phyloP scores from a whole-genome alignment of 2,329 filamentous ascomycete species.

The Thielaviopsis musarum region DNA sequence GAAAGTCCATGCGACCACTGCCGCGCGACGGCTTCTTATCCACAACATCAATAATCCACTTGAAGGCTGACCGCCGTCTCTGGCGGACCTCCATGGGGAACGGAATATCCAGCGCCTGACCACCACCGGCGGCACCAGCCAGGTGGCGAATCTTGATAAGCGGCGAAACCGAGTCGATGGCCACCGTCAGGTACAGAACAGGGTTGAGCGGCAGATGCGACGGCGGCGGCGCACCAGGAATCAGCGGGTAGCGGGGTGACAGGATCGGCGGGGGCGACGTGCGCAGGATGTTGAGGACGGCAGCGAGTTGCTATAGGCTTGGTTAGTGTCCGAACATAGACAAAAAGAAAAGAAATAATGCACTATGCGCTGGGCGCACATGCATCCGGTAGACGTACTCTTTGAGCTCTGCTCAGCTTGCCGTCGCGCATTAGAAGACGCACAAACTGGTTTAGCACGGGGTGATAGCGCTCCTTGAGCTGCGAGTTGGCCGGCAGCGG shows the following conservation, averaged over 20 bases:
- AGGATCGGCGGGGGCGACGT: conserved; percentile 65
- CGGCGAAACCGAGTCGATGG: conserved; percentile 84
- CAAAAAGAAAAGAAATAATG: neutral
- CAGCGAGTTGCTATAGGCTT: conserved; percentile 56
- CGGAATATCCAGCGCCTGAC: conserved; percentile 67
- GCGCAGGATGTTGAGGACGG: conserved; percentile 69
- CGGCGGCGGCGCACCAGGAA: conserved; percentile 61
- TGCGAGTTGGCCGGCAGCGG: conserved; percentile 45
- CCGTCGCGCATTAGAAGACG: conserved; percentile 84
- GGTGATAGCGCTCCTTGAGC: conserved; percentile 70
- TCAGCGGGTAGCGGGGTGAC: conserved; percentile 51
- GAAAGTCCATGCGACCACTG: conserved; percentile 55
- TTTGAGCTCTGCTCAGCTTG: conserved; percentile 78
- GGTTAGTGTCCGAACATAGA: neutral
- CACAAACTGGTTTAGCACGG: conserved; percentile 71
- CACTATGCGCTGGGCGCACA: neutral
- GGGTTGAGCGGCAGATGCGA: conserved; percentile 76
- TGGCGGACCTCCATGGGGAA: conserved; percentile 59
- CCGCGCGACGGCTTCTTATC: conserved; percentile 59
- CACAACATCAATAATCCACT: conserved; percentile 80
- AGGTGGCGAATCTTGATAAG: conserved; percentile 64
- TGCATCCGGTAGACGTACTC: conserved; percentile 36
- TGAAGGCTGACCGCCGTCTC: conserved; percentile 59
- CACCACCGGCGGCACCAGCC: conserved; percentile 70
- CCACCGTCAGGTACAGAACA: conserved; percentile 71